These are phyloP conservation scores for Phanerochaete sordida DNA, from an alignment of 768 basidiomycete genomes.

Conservation along the genomic window DNA sequence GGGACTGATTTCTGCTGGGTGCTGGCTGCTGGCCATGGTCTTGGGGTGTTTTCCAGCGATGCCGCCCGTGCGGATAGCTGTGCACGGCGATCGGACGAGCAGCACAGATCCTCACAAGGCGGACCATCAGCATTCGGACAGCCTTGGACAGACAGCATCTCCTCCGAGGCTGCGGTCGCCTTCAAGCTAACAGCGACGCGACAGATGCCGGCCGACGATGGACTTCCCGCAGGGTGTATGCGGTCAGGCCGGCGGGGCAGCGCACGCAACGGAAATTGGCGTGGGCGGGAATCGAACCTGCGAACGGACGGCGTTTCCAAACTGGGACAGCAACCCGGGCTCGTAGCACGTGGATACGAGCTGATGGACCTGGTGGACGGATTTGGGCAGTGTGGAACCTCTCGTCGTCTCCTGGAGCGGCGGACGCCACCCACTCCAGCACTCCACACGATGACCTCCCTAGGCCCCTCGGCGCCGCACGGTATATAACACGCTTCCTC, in stretches of 20 bases:
- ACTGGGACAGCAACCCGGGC: background rate
- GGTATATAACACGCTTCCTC: background rate
- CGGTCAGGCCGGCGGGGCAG: no score
- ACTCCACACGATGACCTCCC: background rate
- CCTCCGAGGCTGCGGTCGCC: no score
- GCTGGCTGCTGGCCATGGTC: background rate
- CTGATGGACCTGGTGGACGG: background rate
- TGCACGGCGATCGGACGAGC: background rate
- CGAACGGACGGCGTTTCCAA: background rate
- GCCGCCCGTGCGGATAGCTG: background rate
- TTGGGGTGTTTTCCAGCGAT: background rate
- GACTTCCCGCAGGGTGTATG: no score
- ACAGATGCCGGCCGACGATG: no score
- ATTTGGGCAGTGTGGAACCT: background rate
- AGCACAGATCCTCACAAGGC: background rate
- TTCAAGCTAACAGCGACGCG: no score
- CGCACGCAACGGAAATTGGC: no score
- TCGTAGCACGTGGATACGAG: constrained; percentile 3
- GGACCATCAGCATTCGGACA: background rate
- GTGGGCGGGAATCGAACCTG: background rate
- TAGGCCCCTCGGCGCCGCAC: background rate
- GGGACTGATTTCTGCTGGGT: background rate
- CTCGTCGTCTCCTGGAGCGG: background rate
- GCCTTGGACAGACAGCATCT: no score
- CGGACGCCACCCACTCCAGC: background rate